phyloP scores from a whole-genome alignment of 1,139 yeast genomes.

The Geotrichum klebahnii region DNA sequence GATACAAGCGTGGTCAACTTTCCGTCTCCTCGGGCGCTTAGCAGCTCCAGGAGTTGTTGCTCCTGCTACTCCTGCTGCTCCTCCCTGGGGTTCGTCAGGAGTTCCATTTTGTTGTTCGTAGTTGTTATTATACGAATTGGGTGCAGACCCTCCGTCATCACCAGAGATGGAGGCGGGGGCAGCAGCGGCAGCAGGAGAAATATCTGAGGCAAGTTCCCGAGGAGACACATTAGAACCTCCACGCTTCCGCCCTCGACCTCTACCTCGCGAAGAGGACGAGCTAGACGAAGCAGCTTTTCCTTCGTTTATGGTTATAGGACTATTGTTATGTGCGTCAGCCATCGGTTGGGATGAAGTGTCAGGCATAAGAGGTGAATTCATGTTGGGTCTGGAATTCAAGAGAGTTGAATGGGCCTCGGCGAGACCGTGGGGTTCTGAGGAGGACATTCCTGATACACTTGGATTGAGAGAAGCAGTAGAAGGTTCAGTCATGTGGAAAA shows the following conservation, averaged over 20 bases:
- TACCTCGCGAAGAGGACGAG: background rate
- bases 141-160: background rate
- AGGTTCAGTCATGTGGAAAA: background rate
- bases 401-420: no score
- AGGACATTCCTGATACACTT: background rate
- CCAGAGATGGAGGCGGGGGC: background rate
- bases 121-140: background rate
- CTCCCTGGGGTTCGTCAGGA: background rate
- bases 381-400: background rate
- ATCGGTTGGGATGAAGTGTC: background rate
- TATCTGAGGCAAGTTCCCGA: background rate
- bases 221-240: background rate
- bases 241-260: slow-evolving; percentile 9
- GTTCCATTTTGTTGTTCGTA: background rate
- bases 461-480: background rate
- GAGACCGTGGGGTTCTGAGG: background rate
- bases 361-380: background rate
- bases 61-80: background rate
- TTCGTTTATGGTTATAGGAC: slow-evolving; percentile 3
- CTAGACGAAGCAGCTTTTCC: background rate
- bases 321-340: background rate
- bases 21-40: slow-evolving; percentile 26
- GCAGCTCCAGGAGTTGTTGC: slow-evolving; percentile 6
- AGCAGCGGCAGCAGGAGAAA: background rate
- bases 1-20: slow-evolving; percentile 63